Base-by-base conservation (phyloP, 1,139 yeast species). In the Scheffersomyces cryptocercus region DNA sequence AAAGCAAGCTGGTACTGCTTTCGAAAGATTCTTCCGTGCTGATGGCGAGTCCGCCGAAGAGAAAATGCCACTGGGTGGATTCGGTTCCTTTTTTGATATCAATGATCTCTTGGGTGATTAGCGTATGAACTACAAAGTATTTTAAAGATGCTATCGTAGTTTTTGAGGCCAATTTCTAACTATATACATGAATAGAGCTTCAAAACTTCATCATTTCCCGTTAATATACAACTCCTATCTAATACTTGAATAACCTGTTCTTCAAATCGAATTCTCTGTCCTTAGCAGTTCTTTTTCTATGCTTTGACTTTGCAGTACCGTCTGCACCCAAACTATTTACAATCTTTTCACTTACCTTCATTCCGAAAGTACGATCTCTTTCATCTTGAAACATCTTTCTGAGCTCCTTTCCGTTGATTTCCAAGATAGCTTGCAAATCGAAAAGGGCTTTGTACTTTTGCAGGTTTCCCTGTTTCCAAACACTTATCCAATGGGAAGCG, bases 401-500 rank as follows among this genome's bases (percentile, higher is more conserved):
- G 36, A 72, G 52, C 12, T 63, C 62, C 5, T 55, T 50, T 0
- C 62, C 64, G 28, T 64, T 61, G 3, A 58, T 48, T 30, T 68
- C 70, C 30, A 62, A 42, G 24, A 73, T 67, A 2, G 75, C 68
- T 5, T 61, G 64, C 34, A 64, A 51, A 40, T 74, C 79, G 48
- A 74, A 71, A 10, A 72, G 51, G 1, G 73, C 76, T 36, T 52
- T 57, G 48, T 62, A 68, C 34, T 57, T 55, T 9, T 49, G 44
- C 24, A 52, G 63, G 48, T 73, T 70, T 1, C 91, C 95, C 48
- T 78, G 81, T 44, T 82, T 76, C 84, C 88, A 86, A 28, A 76
- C 62, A 47, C 81, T 82, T 3, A 86, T 68, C 85, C 93, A 85
- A 50, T 80, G 79, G 4, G 77, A 68, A 0, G 96, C 91, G 40